These are phyloP conservation scores for Strigomonas culicis DNA, from an alignment of 208 protist genomes.

Conservation along the genomic window DNA sequence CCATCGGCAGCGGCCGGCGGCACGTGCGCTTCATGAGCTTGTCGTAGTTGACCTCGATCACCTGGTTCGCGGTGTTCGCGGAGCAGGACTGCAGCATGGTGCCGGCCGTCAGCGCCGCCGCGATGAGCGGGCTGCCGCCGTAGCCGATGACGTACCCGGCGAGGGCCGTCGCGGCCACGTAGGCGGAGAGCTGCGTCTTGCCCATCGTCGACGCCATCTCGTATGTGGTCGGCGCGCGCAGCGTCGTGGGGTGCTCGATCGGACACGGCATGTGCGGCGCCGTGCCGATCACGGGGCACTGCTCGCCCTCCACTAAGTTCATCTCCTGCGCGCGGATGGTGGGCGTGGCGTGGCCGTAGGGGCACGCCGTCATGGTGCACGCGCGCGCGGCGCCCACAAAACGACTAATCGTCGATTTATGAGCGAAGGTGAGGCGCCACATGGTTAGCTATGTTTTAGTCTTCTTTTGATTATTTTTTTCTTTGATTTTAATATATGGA, in stretches of 20 bases:
- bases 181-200: constrained; percentile 78
- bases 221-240: constrained; percentile 24
- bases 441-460: constrained; percentile 1
- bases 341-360: constrained; percentile 26
- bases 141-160: constrained; percentile 74
- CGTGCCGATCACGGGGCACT: constrained; percentile 59
- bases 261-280: constrained; percentile 43
- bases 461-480: neutral
- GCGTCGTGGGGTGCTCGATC: constrained; percentile 24
- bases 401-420: constrained; percentile 17
- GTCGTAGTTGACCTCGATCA: constrained; percentile 79
- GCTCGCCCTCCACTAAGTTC: constrained; percentile 17
- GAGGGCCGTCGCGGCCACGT: constrained; percentile 76
- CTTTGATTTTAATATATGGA: too few relatives aligned
- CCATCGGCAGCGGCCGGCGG: constrained; percentile 77
- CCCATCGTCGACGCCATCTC: constrained; percentile 60
- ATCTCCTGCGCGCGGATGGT: constrained; percentile 20
- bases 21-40: constrained; percentile 90
- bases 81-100: constrained; percentile 83
- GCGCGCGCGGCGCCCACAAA: constrained; percentile 17
- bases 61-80: constrained; percentile 88
- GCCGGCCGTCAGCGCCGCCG: constrained; percentile 48
- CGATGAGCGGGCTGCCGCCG: constrained; percentile 43
- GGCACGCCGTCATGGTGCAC: constrained; percentile 42
- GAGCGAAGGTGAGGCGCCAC: constrained; percentile 21